phyloP scores from a whole-genome alignment of 1,284 basidiomycete species.

The Melampsora larici-populina region DNA sequence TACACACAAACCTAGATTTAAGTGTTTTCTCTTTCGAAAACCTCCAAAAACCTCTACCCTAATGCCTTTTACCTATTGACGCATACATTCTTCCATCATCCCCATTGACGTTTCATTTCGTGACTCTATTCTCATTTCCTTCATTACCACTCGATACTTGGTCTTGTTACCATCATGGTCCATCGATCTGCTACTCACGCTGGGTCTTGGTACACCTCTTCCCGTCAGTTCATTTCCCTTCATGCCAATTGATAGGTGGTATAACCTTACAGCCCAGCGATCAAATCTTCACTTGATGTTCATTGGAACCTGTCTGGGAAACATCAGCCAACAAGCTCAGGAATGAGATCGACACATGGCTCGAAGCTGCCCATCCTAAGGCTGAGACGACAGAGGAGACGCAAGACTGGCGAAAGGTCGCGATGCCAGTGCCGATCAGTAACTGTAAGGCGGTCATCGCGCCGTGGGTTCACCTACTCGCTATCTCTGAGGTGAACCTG shows the following conservation, averaged over 20 bases:
- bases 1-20: too few relatives aligned
- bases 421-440: conserved; percentile 62
- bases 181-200: conserved; percentile 70
- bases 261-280: too few relatives aligned
- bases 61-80: too few relatives aligned
- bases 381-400: conserved; percentile 56
- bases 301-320: conserved; percentile 42
- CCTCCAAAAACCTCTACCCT: too few relatives aligned
- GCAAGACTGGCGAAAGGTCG: conserved; percentile 58
- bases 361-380: conserved; percentile 55
- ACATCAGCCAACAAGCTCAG: conserved; percentile 62
- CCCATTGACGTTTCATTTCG: too few relatives aligned
- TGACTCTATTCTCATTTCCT: too few relatives aligned
- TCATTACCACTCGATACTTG: too few relatives aligned
- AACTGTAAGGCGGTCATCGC: conserved; percentile 88
- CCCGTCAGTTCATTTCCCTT: conserved; percentile 59
- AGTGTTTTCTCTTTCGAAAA: too few relatives aligned
- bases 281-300: background rate
- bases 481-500: background rate
- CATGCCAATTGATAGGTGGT: too few relatives aligned
- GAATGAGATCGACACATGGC: conserved; percentile 65
- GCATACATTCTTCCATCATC: too few relatives aligned
- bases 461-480: conserved; percentile 64
- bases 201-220: conserved; percentile 80
- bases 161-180: conserved; percentile 13